Conservation (phyloP, 2,329 filamentous ascomycete species). For the Stagonosporopsis tanaceti region DNA sequence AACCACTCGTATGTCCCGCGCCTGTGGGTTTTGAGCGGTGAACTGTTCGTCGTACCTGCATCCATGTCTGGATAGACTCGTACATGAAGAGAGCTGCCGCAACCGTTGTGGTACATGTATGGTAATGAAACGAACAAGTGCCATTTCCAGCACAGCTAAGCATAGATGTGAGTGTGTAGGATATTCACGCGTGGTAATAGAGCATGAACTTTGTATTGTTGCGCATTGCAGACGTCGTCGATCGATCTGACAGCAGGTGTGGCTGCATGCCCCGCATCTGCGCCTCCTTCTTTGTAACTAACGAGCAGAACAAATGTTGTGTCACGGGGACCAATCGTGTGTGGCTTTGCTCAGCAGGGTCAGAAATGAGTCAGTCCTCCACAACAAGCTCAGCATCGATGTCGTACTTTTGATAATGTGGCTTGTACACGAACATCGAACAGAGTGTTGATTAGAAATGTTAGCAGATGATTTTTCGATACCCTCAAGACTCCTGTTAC, state of each 20-base stretch:
- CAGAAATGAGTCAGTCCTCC: background rate
- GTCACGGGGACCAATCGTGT: background rate
- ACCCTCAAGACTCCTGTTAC: background rate
- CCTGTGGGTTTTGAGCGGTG: too few species aligned
- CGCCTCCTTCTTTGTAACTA: background rate
- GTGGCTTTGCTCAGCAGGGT: background rate
- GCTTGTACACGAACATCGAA: background rate
- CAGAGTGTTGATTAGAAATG: background rate
- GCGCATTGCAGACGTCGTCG: background rate
- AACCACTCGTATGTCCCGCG: too few species aligned
- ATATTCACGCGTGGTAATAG: too few species aligned
- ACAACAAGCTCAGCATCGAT: background rate
- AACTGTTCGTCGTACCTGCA: too few species aligned
- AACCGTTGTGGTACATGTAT: too few species aligned
- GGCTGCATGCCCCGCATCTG: slow-evolving; percentile 8
- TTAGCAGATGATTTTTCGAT: background rate
- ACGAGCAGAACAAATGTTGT: background rate
- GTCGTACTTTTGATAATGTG: background rate
- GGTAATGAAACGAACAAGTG: too few species aligned
- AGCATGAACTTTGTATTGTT: too few species aligned
- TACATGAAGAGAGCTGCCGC: too few species aligned
- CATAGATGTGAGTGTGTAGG: too few species aligned
- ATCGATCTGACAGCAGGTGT: background rate
- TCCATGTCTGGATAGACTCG: too few species aligned
- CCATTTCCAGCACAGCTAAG: too few species aligned